Evolutionary conservation across 2,329 filamentous ascomycete genomes (phyloP), one percentile per base, ranked within the genome.

Genomic region (Daldinia sp.): DNA sequence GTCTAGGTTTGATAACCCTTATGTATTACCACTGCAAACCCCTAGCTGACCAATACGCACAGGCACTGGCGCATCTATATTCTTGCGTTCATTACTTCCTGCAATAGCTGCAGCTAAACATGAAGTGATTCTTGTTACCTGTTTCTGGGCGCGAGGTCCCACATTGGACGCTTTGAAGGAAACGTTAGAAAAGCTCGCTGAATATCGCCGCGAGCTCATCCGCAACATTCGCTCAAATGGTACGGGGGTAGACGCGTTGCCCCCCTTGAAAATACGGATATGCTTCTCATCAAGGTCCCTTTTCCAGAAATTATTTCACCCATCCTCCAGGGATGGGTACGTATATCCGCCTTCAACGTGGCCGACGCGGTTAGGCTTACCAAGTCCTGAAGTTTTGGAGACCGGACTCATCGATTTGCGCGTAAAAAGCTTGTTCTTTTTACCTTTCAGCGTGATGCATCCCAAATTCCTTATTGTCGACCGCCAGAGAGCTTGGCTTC

Each of bases 371-470:
- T 82, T 96, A 1, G 91, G 91, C 0, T 82, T 96, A 3, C 92
- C 92, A 0, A 76, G 82, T 0, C 81, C 84, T 3, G 79, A 82
- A 6, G 71, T 82, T 4, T 77, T 90, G 2, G 82, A 85, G 37
- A 82, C 88, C 3, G 83, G 81, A 0, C 88, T 88, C 2, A 85
- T 97, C 18, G 87, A 94, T 59, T 75, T 97, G 37, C 82, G 85
- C 0, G 87, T 94, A 63, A 94, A 93, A 81, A 93, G 89, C 69
- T 83, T 95, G 6, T 97, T 97, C 79, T 89, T 95, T 69, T 82
- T 90, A 2, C 93, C 93, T 0, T 89, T 96, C 67, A 93, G 92
- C 74, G 90, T 97, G n/a, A 92, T 96, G 89, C 93, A 97, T 76
- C 91, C 93, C 0, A 97, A 97, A 75, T 95, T 93, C 73, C 84